Conservation (phyloP, 2,329 filamentous ascomycete species). For the Simplicillium aogashimaense region DNA sequence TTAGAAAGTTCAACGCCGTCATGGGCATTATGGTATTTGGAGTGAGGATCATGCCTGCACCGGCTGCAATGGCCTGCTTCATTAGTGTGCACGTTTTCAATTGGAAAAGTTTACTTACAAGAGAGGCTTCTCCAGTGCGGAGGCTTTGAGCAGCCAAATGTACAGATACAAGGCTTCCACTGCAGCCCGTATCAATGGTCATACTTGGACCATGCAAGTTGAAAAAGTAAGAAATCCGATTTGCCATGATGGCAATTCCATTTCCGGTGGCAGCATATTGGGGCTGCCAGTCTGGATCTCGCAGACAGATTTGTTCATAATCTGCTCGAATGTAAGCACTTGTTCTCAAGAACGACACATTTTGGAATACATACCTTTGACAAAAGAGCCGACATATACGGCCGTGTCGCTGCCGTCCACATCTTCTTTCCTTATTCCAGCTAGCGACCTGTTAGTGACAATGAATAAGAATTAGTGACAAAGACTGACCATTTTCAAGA, state of each 20-base stretch:
- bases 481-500: conserved; percentile 33
- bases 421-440: conserved; percentile 32
- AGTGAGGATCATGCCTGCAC: conserved; percentile 41
- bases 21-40: conserved; percentile 47
- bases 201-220: conserved; percentile 45
- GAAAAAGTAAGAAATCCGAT: conserved; percentile 45
- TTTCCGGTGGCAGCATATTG: conserved; percentile 43
- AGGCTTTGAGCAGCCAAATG: conserved; percentile 43
- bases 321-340: conserved; percentile 19
- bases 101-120: conserved; percentile 16
- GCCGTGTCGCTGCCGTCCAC: conserved; percentile 32
- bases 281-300: conserved; percentile 38
- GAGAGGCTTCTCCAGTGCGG: conserved; percentile 29
- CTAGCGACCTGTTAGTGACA: conserved; percentile 14
- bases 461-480: background rate
- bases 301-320: conserved; percentile 38
- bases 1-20: conserved; percentile 43
- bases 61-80: conserved; percentile 35
- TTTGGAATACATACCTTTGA: conserved; percentile 26
- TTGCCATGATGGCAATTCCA: conserved; percentile 42
- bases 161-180: conserved; percentile 42
- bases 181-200: conserved; percentile 51
- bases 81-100: conserved; percentile 9
- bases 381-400: conserved; percentile 41
- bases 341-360: background rate